Evolutionary conservation across 805 yeast genomes (phyloP).

Genomic region (Suhomyces faveliae): DNA sequence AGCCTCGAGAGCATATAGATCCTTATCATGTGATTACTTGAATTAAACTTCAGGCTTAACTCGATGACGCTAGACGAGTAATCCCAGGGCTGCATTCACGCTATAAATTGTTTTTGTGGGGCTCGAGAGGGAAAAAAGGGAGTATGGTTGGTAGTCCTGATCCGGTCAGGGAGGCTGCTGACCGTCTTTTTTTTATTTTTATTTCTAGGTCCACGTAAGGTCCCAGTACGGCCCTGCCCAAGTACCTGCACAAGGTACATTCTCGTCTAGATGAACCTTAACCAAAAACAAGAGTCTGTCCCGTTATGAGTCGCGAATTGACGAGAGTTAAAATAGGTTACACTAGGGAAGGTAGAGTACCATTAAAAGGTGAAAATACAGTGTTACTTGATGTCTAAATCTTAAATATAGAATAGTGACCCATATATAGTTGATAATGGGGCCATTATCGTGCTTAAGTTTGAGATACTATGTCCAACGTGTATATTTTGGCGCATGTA

Average conservation of each 20-base stretch:
- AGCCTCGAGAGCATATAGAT: neutral
- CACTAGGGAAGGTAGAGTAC: neutral
- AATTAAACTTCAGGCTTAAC: neutral
- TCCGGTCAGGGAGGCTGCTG: neutral
- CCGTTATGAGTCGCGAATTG: neutral
- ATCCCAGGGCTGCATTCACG: neutral
- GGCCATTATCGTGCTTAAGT: too few species aligned
- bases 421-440: too few species aligned
- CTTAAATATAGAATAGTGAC: neutral
- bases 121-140: neutral
- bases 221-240: conserved; percentile 1
- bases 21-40: neutral
- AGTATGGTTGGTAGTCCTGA: conserved; percentile 1
- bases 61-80: neutral
- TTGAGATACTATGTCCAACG: neutral
- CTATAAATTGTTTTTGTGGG: neutral
- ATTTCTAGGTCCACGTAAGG: neutral
- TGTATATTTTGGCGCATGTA: neutral
- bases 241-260: conserved; percentile 4
- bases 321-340: neutral
- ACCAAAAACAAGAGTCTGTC: neutral
- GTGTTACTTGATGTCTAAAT: neutral
- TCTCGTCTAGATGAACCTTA: conserved; percentile 2
- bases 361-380: neutral
- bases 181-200: neutral